Percentiles rank a stretch among this genome's conserved stretches.
Evolutionary conservation across 2,329 filamentous ascomycete species (phyloP).

Genomic region (Metarhizium sp.): DNA sequence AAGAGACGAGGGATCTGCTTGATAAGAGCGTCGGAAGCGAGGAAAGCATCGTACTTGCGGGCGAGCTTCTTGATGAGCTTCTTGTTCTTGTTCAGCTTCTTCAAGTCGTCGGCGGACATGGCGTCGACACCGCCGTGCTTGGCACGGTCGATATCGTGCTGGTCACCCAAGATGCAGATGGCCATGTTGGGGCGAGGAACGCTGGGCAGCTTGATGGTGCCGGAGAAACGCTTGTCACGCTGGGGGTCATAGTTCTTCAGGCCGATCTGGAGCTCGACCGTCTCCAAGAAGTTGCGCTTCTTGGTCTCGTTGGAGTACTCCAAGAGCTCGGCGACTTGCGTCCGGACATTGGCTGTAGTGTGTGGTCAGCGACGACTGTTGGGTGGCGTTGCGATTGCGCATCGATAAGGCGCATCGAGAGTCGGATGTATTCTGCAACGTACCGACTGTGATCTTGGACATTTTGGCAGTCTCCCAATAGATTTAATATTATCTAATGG

Average conservation of each 20-base stretch:
- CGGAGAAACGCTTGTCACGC: conserved; percentile 99
- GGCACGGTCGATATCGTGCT: conserved; percentile 98
- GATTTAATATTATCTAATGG: conserved; percentile 59
- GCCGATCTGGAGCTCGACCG: conserved; percentile 84
- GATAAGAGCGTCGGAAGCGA: conserved; percentile 95
- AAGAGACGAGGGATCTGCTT: conserved; percentile 99
- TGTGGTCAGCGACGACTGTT: conserved; percentile 19
- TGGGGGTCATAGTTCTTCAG: conserved; percentile 99
- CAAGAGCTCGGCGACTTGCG: conserved; percentile 87
- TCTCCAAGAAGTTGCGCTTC: conserved; percentile 97
- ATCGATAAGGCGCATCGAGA: neutral
- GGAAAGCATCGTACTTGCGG: conserved; percentile 99
- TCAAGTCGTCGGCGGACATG: conserved; percentile 97
- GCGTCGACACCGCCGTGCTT: conserved; percentile 98
- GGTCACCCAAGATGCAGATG: conserved; percentile 66
- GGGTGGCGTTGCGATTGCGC: neutral
- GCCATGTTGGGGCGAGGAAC: conserved; percentile 86
- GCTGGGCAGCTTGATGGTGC: conserved; percentile 90
- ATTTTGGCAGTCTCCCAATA: conserved; percentile 85
- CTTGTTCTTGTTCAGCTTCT: conserved; percentile 99
- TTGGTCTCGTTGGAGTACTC: conserved; percentile 91
- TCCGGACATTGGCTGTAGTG: conserved; percentile 72
- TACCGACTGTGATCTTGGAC: conserved; percentile 79
- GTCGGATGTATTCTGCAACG: conserved; percentile 9
- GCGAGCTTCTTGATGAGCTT: conserved; percentile 99